These are phyloP conservation scores for Eucalyptus microcorys DNA, from an alignment of 345 rosid genomes.

Conservation along the genomic window DNA sequence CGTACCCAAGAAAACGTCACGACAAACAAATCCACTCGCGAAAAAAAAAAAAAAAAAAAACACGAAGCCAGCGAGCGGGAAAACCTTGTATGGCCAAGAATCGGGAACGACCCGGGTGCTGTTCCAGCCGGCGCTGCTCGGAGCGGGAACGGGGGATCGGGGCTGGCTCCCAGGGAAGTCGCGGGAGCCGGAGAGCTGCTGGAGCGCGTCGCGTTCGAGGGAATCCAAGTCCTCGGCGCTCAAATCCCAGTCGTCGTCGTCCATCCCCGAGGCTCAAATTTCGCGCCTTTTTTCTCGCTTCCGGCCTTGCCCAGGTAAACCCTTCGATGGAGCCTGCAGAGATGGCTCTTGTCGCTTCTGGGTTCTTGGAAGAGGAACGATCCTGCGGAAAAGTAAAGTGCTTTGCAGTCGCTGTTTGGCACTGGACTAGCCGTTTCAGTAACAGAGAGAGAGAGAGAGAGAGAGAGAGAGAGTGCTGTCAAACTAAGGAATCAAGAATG, in stretches of 20 bases:
- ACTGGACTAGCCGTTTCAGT: neutral
- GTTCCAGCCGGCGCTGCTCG: neutral
- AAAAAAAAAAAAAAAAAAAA: neutral
- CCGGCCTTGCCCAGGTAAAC: neutral
- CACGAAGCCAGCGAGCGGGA: neutral
- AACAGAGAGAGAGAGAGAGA: neutral
- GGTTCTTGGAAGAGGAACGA: neutral
- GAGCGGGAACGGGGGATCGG: neutral
- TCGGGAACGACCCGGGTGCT: neutral
- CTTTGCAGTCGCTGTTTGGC: neutral
- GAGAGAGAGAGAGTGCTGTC: neutral
- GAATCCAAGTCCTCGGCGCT: constrained; percentile 66
- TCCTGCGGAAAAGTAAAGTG: neutral
- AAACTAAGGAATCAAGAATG: neutral
- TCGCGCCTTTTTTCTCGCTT: neutral
- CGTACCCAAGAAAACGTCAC: neutral
- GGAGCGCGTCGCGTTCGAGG: constrained; percentile 67
- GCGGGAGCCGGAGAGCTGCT: constrained; percentile 38
- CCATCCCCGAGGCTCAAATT: constrained; percentile 17
- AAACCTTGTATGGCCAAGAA: neutral
- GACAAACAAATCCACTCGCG: neutral
- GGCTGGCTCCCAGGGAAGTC: constrained; percentile 1
- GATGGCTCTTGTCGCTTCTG: neutral
- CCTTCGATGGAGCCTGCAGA: neutral
- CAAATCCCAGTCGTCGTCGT: constrained; percentile 62